These are phyloP conservation scores for Cryptosporidium bovis DNA, from an alignment of 169 alveolate genomes.

Conservation along the genomic window DNA sequence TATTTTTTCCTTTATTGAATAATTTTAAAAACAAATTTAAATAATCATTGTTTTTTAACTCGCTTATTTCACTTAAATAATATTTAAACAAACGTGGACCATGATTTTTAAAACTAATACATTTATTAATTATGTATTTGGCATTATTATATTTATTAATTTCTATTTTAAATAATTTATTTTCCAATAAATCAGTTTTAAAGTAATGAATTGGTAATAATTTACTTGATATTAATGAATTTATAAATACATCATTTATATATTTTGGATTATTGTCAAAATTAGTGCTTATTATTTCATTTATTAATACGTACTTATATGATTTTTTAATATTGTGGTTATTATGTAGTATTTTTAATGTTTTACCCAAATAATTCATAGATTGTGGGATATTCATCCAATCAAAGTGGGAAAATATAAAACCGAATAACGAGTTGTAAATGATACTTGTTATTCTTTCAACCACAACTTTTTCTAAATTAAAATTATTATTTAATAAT, in stretches of 20 bases:
- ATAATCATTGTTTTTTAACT: constrained; percentile 3
- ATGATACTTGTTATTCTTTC: constrained; percentile 18
- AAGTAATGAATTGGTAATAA: constrained; percentile 28
- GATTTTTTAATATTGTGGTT: constrained; percentile 1
- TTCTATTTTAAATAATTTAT: constrained; percentile 19
- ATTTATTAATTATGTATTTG: constrained; percentile 17
- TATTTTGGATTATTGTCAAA: constrained; percentile 15
- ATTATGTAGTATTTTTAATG: constrained; percentile 6
- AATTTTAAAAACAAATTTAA: constrained; percentile 3
- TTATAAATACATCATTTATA: constrained; percentile 33
- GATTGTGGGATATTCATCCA: constrained; percentile 48
- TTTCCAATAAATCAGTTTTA: constrained; percentile 45
- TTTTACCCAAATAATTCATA: constrained; percentile 1
- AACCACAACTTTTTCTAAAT: not conserved
- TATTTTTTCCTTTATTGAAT: not conserved
- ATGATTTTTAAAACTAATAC: not conserved
- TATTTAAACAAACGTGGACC: constrained; percentile 39
- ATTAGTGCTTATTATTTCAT: constrained; percentile 3
- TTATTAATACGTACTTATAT: constrained; percentile 20
- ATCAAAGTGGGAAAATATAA: constrained; percentile 44
- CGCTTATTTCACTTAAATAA: not conserved
- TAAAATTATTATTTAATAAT: not conserved
- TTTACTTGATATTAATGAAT: constrained; percentile 12
- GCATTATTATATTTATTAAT: constrained; percentile 8
- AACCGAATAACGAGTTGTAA: constrained; percentile 40